Conservation (phyloP, 2,329 filamentous ascomycete genomes). For the Neopestalotiopsis sp. region DNA sequence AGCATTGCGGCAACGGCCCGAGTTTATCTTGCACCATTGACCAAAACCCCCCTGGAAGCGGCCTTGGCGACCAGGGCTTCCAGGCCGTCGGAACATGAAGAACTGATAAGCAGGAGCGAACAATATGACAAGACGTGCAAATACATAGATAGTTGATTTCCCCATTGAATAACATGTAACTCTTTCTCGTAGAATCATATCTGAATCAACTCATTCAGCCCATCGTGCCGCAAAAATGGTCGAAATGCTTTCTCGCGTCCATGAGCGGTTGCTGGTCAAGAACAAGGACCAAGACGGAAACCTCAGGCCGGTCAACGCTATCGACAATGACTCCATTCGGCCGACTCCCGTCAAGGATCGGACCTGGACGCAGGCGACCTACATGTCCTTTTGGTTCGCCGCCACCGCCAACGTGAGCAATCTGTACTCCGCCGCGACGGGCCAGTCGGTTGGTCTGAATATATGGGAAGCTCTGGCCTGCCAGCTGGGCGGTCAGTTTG, state of each 20-base stretch:
- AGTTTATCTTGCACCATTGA: too few relatives aligned
- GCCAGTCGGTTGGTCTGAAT: conserved; percentile 47
- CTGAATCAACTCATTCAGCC: not conserved
- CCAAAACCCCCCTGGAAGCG: too few relatives aligned
- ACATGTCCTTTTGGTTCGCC: conserved; percentile 50
- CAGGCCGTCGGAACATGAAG: not conserved
- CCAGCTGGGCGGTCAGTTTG: conserved; percentile 45
- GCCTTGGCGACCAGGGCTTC: too few relatives aligned
- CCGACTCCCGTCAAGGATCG: conserved; percentile 44
- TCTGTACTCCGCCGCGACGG: conserved; percentile 45
- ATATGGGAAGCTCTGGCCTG: conserved; percentile 55
- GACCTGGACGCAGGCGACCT: conserved; percentile 47
- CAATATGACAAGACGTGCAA: not conserved
- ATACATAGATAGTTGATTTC: too few relatives aligned
- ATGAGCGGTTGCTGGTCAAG: not conserved
- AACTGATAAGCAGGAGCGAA: not conserved
- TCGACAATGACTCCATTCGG: conserved; percentile 48
- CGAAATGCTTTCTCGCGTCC: not conserved
- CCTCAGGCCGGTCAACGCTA: conserved; percentile 29
- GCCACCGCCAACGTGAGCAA: conserved; percentile 44
- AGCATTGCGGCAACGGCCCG: too few relatives aligned
- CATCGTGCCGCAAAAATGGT: not conserved
- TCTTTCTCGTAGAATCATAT: too few relatives aligned
- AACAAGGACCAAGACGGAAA: conserved; percentile 10
- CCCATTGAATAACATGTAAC: too few relatives aligned